Conservation (phyloP, 495 filamentous ascomycete species). For the Penicillium canescens region DNA sequence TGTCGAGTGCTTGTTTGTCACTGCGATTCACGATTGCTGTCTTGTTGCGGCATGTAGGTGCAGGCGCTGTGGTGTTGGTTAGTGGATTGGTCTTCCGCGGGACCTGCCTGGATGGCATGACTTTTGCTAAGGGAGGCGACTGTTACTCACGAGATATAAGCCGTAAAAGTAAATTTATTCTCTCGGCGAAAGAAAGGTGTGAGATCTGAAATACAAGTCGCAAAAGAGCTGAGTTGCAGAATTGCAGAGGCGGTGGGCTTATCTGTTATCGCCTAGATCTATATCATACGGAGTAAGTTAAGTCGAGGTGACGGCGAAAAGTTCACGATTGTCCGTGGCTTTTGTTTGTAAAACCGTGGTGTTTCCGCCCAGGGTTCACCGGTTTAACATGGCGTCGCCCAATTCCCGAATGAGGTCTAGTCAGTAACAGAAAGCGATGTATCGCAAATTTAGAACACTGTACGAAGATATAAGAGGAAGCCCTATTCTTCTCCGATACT, state of each 20-base stretch:
- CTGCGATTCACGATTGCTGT: background rate
- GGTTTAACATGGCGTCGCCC: too few species aligned
- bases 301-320: too few species aligned
- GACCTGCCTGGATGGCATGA: background rate
- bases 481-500: too few species aligned
- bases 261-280: slow-evolving; percentile 1
- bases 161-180: background rate
- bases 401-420: too few species aligned
- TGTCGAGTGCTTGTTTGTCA: background rate
- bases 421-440: too few species aligned
- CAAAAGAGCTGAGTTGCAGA: slow-evolving; percentile 6
- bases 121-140: background rate
- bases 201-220: background rate
- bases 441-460: too few species aligned
- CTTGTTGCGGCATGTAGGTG: background rate
- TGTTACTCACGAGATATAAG: background rate
- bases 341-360: too few species aligned
- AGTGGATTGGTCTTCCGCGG: background rate
- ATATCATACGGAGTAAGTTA: background rate
- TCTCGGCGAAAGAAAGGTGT: background rate
- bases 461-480: too few species aligned
- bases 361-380: too few species aligned
- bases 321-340: too few species aligned
- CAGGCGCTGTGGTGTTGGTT: background rate
- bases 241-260: slow-evolving; percentile 6